Evolutionary conservation across 768 basidiomycete species (phyloP).

Genomic region (Tricholoma furcatifolium): DNA sequence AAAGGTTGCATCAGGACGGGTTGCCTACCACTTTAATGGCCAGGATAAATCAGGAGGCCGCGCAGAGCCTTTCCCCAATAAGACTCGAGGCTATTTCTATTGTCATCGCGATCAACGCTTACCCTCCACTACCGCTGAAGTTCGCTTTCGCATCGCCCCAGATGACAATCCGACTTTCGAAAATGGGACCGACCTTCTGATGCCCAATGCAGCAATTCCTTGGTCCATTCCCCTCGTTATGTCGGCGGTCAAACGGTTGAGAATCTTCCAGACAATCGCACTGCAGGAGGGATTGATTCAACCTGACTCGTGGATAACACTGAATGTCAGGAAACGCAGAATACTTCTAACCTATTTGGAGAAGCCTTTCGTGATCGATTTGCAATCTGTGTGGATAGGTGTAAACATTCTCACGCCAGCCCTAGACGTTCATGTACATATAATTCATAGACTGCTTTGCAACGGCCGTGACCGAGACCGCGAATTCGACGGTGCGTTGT

Average conservation of each 20-base stretch:
- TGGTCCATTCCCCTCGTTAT: slow-evolving; percentile 10
- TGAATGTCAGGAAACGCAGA: not conserved
- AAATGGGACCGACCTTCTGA: slow-evolving; percentile 13
- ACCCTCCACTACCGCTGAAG: slow-evolving; percentile 6
- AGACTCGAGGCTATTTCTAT: slow-evolving; percentile 20
- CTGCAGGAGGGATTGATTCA: not conserved
- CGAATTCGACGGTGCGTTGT: not conserved
- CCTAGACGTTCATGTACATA: not conserved
- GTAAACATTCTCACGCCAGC: not conserved
- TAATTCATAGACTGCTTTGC: not conserved
- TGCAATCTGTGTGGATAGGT: not conserved
- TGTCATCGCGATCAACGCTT: slow-evolving; percentile 7
- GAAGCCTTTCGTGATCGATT: not conserved
- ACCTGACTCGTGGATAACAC: not conserved
- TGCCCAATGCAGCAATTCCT: slow-evolving; percentile 5
- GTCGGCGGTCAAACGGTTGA: not conserved
- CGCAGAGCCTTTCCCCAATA: not conserved
- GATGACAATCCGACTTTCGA: slow-evolving; percentile 9
- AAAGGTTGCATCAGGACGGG: too few species aligned
- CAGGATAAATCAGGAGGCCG: too few species aligned
- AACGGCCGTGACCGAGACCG: not conserved
- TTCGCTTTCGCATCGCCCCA: slow-evolving; percentile 20
- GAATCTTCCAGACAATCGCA: not conserved
- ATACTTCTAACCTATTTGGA: not conserved
- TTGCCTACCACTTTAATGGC: too few species aligned